Evolutionary conservation across 1,139 yeast species (phyloP).

Genomic region (Blastobotrys persicus): DNA sequence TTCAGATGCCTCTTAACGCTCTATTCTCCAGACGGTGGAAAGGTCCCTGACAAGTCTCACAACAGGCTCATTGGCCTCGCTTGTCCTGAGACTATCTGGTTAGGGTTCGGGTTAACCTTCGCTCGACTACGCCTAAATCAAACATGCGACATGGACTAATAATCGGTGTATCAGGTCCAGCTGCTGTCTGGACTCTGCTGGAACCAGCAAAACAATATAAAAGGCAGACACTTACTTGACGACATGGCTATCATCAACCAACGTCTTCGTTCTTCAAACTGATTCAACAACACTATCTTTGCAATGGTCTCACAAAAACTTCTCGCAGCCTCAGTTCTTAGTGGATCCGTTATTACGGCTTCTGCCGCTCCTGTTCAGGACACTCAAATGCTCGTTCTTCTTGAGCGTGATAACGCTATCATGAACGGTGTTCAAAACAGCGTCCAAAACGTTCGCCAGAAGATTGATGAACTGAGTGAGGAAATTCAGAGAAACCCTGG

Average conservation of each 20-base stretch:
- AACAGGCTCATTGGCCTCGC: too few species aligned
- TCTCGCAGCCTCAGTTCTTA: not conserved
- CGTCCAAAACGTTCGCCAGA: slow-evolving; percentile 17
- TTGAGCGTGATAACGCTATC: not conserved
- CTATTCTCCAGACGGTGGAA: too few species aligned
- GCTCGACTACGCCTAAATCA: too few species aligned
- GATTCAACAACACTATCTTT: not conserved
- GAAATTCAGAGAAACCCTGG: slow-evolving; percentile 25
- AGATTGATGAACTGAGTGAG: slow-evolving; percentile 26
- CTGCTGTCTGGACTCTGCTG: too few species aligned
- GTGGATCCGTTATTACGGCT: not conserved
- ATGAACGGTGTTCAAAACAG: not conserved
- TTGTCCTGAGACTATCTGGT: too few species aligned
- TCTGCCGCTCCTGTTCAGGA: not conserved
- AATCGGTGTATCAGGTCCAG: too few species aligned
- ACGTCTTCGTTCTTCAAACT: not conserved
- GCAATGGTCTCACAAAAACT: slow-evolving; percentile 4
- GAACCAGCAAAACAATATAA: not conserved
- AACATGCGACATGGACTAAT: too few species aligned
- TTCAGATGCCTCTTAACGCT: too few species aligned
- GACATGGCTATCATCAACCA: not conserved
- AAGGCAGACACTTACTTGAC: not conserved
- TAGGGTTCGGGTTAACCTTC: too few species aligned
- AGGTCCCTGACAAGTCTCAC: too few species aligned
- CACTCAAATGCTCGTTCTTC: not conserved